Base-by-base conservation (phyloP, 2,329 filamentous ascomycete species). In the Alternaria solani region DNA sequence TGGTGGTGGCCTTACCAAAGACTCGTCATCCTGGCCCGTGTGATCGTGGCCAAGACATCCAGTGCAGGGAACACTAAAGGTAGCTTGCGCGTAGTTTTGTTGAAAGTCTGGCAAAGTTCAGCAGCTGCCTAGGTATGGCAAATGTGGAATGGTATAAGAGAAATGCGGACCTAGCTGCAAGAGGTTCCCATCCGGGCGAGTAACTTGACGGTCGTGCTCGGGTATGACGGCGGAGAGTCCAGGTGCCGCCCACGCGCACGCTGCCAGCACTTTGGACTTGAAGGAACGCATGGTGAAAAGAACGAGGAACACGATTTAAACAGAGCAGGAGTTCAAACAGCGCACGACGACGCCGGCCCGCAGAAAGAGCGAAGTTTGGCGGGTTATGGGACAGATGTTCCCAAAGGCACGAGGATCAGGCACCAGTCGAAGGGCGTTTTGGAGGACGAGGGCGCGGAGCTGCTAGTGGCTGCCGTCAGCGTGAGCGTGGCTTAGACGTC, bases 61-160 rank as follows among this genome's bases (percentile, higher is more conserved):
- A 56, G 61, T 65, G 72, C 79, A 80, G 36, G 80, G 77, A 39
- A 82, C 70, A 51, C 70, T 74, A 75, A 83, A 81, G 51, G 75
- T 80, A 59, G 80, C 79, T 74, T 79, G 72, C 53, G 74, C 74
- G 70, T 77, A 76, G 56, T 66, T 70, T 51, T 75, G 68, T 48
- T 73, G 74, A 55, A 73, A 55, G 54, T 77, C 76, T 78, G 55
- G n/a, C 56, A 28, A 42, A 9, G 41, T 57, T 76, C 63, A 78
- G 74, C 64, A 73, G 73, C 49, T 75, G 75, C 75, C 71, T 76
- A 63, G 63, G 28, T 57, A 71, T 66, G 70, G 71, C 70, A 55
- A 73, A 67, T n/a, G 25, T 48, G 32, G 23, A 28, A 14, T 44
- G 11, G 52, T 61, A 63, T 73, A 73, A 68, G 63, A 61, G 56